These are phyloP conservation scores for Tylopilus felleus DNA, from an alignment of 768 basidiomycete genomes.

Conservation along the genomic window DNA sequence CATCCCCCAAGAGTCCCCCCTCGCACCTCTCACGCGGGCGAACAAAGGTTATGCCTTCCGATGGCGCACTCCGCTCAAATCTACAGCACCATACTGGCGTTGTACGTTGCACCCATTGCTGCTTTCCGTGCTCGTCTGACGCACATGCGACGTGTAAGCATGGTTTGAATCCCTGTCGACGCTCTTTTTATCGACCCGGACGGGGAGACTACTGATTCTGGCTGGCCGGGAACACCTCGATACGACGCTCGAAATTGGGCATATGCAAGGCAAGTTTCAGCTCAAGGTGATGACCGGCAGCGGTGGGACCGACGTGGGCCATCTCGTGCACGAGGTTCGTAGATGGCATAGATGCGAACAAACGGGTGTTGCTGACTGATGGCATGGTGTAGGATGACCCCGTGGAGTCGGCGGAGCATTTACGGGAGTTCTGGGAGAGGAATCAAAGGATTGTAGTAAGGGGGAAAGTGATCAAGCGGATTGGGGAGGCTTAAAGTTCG, in stretches of 20 bases:
- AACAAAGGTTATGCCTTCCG: slow-evolving; percentile 37
- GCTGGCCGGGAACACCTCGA: slow-evolving; percentile 94
- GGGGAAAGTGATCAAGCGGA: slow-evolving; percentile 46
- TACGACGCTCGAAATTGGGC: slow-evolving; percentile 90
- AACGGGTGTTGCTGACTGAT: background rate
- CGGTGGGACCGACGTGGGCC: slow-evolving; percentile 62
- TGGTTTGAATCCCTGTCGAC: slow-evolving; percentile 87
- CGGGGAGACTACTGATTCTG: slow-evolving; percentile 84
- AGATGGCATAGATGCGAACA: background rate
- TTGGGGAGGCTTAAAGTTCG: slow-evolving; percentile 42
- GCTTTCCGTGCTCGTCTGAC: slow-evolving; percentile 1
- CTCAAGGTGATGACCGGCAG: slow-evolving; percentile 67
- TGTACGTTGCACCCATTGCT: slow-evolving; percentile 47
- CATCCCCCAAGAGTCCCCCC: slow-evolving; percentile 41
- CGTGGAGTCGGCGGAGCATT: slow-evolving; percentile 66
- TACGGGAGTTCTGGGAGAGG: slow-evolving; percentile 88
- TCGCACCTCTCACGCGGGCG: slow-evolving; percentile 26
- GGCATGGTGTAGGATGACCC: slow-evolving; percentile 71
- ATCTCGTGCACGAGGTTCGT: slow-evolving; percentile 87
- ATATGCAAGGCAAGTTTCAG: slow-evolving; percentile 97
- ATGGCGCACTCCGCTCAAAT: slow-evolving; percentile 84
- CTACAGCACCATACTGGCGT: slow-evolving; percentile 87
- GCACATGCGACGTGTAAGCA: slow-evolving; percentile 41
- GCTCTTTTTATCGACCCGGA: slow-evolving; percentile 72
- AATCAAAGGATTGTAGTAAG: slow-evolving; percentile 73